Conservation (phyloP, 371 early-diverging fungal species). For the Mortierella sp. region DNA sequence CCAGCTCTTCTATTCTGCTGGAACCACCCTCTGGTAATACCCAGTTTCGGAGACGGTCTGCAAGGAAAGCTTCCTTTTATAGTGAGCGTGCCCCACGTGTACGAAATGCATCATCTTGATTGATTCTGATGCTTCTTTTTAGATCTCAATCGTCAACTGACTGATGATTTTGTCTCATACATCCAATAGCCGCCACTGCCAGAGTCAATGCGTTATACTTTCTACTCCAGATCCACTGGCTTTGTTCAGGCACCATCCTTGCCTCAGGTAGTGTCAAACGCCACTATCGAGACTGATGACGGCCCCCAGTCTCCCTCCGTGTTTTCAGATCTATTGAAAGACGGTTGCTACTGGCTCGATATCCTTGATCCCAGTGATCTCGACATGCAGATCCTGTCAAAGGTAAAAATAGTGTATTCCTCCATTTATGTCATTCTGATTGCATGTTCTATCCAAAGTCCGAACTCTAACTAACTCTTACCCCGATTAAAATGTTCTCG, state of each 20-base stretch:
- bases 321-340: slow-evolving; percentile 47
- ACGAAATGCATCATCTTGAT: neutral
- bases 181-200: slow-evolving; percentile 33
- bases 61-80: slow-evolving; percentile 50
- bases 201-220: slow-evolving; percentile 42
- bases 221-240: slow-evolving; percentile 32
- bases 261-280: slow-evolving; percentile 21
- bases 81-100: slow-evolving; percentile 55
- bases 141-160: neutral
- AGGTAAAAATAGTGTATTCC: slow-evolving; percentile 39
- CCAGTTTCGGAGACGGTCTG: slow-evolving; percentile 43
- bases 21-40: neutral
- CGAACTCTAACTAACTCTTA: no score
- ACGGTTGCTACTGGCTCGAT: slow-evolving; percentile 88
- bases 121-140: neutral
- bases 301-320: slow-evolving; percentile 16
- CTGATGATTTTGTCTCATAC: neutral
- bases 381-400: slow-evolving; percentile 77
- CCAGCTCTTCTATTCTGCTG: slow-evolving; percentile 21
- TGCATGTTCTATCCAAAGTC: no score
- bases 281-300: slow-evolving; percentile 9
- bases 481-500: neutral
- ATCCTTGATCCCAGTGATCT: slow-evolving; percentile 78
- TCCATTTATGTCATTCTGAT: neutral
- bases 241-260: slow-evolving; percentile 38